phyloP scores from a whole-genome alignment of 1,284 basidiomycete species.

The Tilletia setariae region DNA sequence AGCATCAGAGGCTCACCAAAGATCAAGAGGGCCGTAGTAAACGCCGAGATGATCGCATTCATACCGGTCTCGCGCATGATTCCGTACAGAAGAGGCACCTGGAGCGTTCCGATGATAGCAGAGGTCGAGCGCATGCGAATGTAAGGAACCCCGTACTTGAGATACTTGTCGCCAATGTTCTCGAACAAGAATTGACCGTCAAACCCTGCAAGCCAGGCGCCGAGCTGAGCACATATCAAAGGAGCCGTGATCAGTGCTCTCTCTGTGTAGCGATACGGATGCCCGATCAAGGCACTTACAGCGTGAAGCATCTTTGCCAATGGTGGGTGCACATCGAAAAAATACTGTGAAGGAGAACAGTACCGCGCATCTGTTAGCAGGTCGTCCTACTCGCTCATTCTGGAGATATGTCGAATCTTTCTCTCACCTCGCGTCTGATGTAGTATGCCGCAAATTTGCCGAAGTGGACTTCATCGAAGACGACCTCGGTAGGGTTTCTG shows the following conservation, averaged over 20 bases:
- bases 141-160: slow-evolving; percentile 81
- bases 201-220: slow-evolving; percentile 94
- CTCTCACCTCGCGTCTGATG: slow-evolving; percentile 36
- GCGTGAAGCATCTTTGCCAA: slow-evolving; percentile 53
- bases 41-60: slow-evolving; percentile 79
- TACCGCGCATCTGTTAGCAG: background rate
- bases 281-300: slow-evolving; percentile 1
- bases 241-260: background rate
- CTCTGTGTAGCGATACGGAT: background rate
- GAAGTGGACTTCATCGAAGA: slow-evolving; percentile 55
- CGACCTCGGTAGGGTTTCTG: slow-evolving; percentile 44
- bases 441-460: slow-evolving; percentile 54
- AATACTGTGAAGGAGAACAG: slow-evolving; percentile 65
- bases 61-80: slow-evolving; percentile 99
- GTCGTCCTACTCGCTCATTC: background rate
- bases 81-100: slow-evolving; percentile 83
- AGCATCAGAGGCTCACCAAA: slow-evolving; percentile 57
- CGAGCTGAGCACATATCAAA: slow-evolving; percentile 57
- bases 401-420: background rate
- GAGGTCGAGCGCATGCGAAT: slow-evolving; percentile 87
- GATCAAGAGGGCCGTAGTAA: slow-evolving; percentile 78
- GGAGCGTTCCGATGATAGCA: slow-evolving; percentile 83
- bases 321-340: slow-evolving; percentile 98
- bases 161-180: slow-evolving; percentile 90
- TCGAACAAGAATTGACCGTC: slow-evolving; percentile 91